Evolutionary conservation across 2,329 filamentous ascomycete species (phyloP).

Genomic region (Xylogone sp.): DNA sequence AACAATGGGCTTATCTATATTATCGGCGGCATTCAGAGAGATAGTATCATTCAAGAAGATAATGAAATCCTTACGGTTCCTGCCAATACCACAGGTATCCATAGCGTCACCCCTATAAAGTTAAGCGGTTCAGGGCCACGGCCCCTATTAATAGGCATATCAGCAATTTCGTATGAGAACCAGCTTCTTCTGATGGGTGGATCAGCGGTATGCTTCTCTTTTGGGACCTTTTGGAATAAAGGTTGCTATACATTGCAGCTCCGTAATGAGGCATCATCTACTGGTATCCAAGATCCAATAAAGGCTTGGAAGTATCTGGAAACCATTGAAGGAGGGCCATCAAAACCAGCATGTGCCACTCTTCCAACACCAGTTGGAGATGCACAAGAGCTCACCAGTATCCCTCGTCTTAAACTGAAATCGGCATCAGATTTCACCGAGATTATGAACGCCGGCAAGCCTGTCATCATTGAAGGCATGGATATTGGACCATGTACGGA

Average conservation of each 20-base stretch:
- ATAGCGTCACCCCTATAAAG: not conserved
- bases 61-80: conserved; percentile 44
- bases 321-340: conserved; percentile 12
- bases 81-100: not conserved
- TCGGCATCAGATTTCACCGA: conserved; percentile 54
- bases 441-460: conserved; percentile 54
- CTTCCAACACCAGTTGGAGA: not conserved
- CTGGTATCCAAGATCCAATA: not conserved
- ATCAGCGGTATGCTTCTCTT: conserved; percentile 85
- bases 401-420: conserved; percentile 50
- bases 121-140: conserved; percentile 32
- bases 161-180: conserved; percentile 42
- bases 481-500: conserved; percentile 64
- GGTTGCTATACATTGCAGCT: conserved; percentile 31
- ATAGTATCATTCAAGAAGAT: conserved; percentile 38
- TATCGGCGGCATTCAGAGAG: conserved; percentile 40
- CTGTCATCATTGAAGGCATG: conserved; percentile 61
- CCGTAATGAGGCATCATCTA: not conserved
- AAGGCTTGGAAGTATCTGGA: conserved; percentile 16
- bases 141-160: conserved; percentile 71
- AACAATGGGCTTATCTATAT: conserved; percentile 28
- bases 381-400: conserved; percentile 18
- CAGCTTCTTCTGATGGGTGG: conserved; percentile 67
- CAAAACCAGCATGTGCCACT: not conserved
- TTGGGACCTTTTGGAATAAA: conserved; percentile 80